Evolutionary conservation across 768 basidiomycete species (phyloP), one percentile per base, ranked within the genome.

Genomic region (Suillus weaverae): DNA sequence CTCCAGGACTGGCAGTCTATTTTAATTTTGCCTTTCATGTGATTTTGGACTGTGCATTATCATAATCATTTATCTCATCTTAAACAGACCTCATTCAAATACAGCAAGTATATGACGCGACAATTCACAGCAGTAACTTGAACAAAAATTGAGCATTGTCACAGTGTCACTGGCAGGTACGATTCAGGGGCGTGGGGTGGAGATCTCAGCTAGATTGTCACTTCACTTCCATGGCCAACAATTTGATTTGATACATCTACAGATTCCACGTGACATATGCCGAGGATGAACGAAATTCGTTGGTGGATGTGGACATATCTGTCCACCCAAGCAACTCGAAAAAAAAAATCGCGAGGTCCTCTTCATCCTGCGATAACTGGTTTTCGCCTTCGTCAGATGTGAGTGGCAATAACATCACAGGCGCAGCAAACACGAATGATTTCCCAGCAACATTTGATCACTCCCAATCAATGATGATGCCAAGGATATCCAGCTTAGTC

Each of bases 391-490:
- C 6, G 6, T n/a, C 33, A 54, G n/a, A n/a, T 36, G n/a, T n/a
- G 7, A 55, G 54, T 22, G 35, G 13, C 35, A 22, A 22, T 36
- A 36, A 22, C n/a, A 36, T 56, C 6, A 20, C 4, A 36, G 20
- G 35, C 1, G 8, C 14, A 8, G 22, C n/a, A 9, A 36, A 55
- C 6, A n/a, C n/a, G n/a, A 36, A 35, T 36, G 13, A 56, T 36
- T 16, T 36, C 35, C 7, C 13, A 11, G 13, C 13, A 36, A 55
- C n/a, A 8, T 56, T 36, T 36, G 54, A 22, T 62, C 50, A 74
- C 62, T 77, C 77, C 77, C 77, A 77, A 60, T 78, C 72, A 44
- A 78, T 72, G 56, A 74, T 41, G 41, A 18, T 43, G 18, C 18
- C 18, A 43, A 20, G 18, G 41, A 43, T 20, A 43, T 43, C 18